Base-by-base conservation (phyloP, 2,329 filamentous ascomycete species). In the Aspergillus piperis region DNA sequence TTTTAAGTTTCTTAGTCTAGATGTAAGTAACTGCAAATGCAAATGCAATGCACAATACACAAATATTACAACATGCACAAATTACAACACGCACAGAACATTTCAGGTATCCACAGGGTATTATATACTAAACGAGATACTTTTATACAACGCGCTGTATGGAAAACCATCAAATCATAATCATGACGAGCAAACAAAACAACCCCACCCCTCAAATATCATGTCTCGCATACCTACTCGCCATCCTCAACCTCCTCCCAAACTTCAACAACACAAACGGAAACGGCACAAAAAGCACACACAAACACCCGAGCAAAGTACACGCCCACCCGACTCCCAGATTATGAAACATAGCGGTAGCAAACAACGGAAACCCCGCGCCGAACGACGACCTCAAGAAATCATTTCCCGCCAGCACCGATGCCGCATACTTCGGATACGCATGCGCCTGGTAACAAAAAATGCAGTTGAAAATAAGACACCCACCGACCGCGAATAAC, bases 361-460 rank as follows among this genome's bases (percentile, higher is more conserved):
- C 72, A 41, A 73, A 73, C 47, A 73, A 54, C 1, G 70, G 71
- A 58, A 73, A 73, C 1, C 62, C 66, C 0, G 65, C 70, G 7
- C 68, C 70, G 44, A 73, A 70, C 0, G 90, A 87, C 66, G 90
- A 88, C 60, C 89, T 82, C 17, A 88, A 82, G 77, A 88, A 90
- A 15, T 88, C 88, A 65, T 91, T 91, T 11, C 88, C 88, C 38
- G 88, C 89, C 0, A 89, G 90, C 0, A 88, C 89, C 0, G 87
- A 90, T 2, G 89, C 88, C 1, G 88, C 84, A 72, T 89, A 90
- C 0, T 84, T 83, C 0, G 88, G 89, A 68, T 90, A 90, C 3
- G 88, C 87, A 64, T 86, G 86, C 36, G 90, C 84, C 82, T 90
- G 89, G 76, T 90, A 91, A 73, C 90, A 86, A 66, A 90, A 88